These are phyloP conservation scores for Russula emetica DNA, from an alignment of 768 basidiomycete species.

Conservation along the genomic window DNA sequence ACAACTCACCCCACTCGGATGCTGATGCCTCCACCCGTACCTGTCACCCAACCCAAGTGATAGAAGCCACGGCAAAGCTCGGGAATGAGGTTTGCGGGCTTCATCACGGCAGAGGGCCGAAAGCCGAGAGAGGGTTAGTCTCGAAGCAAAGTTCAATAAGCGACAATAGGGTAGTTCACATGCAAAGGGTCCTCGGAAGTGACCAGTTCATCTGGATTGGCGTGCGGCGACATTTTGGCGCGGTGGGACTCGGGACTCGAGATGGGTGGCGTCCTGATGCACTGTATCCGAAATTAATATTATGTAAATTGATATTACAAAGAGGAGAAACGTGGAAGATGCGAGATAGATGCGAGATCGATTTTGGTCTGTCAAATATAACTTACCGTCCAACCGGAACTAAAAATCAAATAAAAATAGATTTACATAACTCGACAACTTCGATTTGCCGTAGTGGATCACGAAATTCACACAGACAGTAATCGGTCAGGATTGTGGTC, in stretches of 20 bases:
- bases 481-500: too few species aligned
- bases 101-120: conserved; percentile 17
- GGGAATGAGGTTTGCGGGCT: conserved; percentile 91
- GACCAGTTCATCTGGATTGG: conserved; percentile 48
- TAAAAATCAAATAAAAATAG: background rate
- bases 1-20: conserved; percentile 59
- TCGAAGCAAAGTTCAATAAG: background rate
- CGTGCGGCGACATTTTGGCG: conserved; percentile 5
- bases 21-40: conserved; percentile 79
- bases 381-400: background rate
- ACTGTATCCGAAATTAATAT: background rate
- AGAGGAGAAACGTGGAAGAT: background rate
- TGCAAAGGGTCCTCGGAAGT: conserved; percentile 58
- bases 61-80: conserved; percentile 84
- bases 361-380: background rate
- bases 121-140: conserved; percentile 5
- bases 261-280: background rate
- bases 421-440: background rate
- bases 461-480: too few species aligned
- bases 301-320: too few species aligned
- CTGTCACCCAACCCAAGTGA: conserved; percentile 87
- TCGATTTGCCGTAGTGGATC: background rate
- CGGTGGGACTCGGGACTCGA: background rate
- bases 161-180: conserved; percentile 37
- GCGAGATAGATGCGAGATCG: background rate